These are phyloP conservation scores for Flammula alnicola DNA, from an alignment of 1,284 basidiomycete species.

Conservation along the genomic window DNA sequence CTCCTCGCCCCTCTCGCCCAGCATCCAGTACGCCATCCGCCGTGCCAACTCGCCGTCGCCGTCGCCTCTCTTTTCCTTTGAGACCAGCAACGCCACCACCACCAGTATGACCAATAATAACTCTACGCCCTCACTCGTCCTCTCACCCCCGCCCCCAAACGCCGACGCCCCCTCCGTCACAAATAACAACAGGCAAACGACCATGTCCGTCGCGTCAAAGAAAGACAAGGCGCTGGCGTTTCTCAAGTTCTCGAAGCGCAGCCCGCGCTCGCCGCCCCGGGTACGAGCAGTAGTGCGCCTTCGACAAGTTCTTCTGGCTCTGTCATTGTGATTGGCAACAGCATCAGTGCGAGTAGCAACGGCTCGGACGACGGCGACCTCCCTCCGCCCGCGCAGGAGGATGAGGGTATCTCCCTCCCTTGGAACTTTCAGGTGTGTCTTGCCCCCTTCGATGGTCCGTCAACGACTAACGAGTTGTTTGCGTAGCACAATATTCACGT, in stretches of 20 bases:
- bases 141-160: slow-evolving; percentile 8
- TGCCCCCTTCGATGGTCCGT: too few relatives aligned
- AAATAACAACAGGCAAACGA: background rate
- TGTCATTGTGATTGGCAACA: slow-evolving; percentile 18
- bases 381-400: slow-evolving; percentile 46
- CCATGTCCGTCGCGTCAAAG: slow-evolving; percentile 27
- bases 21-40: slow-evolving; percentile 37
- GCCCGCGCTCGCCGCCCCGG: slow-evolving; percentile 34
- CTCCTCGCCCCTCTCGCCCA: slow-evolving; percentile 40
- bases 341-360: too few relatives aligned
- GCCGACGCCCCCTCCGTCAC: slow-evolving; percentile 1
- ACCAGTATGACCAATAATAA: too few relatives aligned
- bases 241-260: slow-evolving; percentile 53
- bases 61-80: slow-evolving; percentile 10
- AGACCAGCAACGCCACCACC: slow-evolving; percentile 27
- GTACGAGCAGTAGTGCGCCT: slow-evolving; percentile 10
- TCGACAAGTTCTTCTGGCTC: too few relatives aligned
- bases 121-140: slow-evolving; percentile 11
- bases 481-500: slow-evolving; percentile 77
- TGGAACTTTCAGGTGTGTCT: slow-evolving; percentile 75
- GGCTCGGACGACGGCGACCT: slow-evolving; percentile 30
- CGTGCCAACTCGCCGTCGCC: slow-evolving; percentile 33
- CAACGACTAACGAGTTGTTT: slow-evolving; percentile 4
- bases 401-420: slow-evolving; percentile 67
- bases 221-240: slow-evolving; percentile 45